Evolutionary conservation across 176 grass and related monocot species (phyloP).

Genomic region (Chloris gayana): DNA sequence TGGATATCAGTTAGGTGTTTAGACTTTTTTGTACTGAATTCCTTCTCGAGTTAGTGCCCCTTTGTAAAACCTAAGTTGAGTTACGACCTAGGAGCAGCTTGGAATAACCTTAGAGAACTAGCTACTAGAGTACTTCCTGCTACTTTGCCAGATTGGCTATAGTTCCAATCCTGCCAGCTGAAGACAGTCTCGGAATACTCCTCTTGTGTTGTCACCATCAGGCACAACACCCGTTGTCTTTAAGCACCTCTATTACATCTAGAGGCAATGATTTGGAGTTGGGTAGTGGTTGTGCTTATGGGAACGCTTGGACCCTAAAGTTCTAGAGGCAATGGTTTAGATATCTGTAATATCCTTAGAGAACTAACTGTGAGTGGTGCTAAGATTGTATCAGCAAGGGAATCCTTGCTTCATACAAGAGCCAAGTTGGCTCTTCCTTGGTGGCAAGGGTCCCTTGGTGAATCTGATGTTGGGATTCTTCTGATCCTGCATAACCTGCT

Average conservation of each 20-base stretch:
- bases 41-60: neutral
- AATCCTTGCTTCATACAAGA: neutral
- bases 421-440: neutral
- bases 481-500: neutral
- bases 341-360: neutral
- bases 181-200: too few relatives aligned
- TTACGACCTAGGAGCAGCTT: neutral
- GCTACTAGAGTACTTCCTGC: too few relatives aligned
- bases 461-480: neutral
- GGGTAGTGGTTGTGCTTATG: neutral
- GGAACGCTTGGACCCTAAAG: neutral
- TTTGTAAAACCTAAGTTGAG: neutral
- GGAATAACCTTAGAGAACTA: neutral
- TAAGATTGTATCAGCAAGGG: neutral
- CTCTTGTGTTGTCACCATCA: neutral
- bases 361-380: neutral
- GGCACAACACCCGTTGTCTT: neutral
- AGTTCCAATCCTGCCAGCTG: too few relatives aligned
- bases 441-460: neutral
- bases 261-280: neutral
- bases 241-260: neutral
- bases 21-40: constrained; percentile 4
- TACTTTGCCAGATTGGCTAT: too few relatives aligned
- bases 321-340: neutral
- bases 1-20: neutral